Conservation (phyloP, 345 rosid genomes). For the Trapa incisa region DNA sequence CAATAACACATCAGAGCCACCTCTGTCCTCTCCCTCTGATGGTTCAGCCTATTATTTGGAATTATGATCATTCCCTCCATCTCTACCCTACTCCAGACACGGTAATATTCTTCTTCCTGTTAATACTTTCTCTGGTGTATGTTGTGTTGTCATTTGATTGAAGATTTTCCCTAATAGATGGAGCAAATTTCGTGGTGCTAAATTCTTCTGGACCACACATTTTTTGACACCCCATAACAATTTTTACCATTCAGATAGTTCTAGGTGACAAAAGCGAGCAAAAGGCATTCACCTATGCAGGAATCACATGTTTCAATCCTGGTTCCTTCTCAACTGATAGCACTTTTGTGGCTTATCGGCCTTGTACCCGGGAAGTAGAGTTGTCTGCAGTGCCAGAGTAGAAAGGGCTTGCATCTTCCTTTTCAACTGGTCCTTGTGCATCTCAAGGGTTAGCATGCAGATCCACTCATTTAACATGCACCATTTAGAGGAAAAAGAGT, state of each 20-base stretch:
- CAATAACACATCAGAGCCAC: conserved; percentile 95
- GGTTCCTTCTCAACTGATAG: conserved; percentile 68
- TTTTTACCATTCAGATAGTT: conserved; percentile 40
- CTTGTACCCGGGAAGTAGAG: conserved; percentile 76
- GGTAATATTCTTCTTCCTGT: conserved; percentile 27
- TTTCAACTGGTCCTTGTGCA: neutral
- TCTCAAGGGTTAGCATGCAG: neutral
- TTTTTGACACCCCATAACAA: neutral
- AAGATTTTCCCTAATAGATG: too few species aligned
- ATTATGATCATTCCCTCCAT: conserved; percentile 82
- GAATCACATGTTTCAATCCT: conserved; percentile 83
- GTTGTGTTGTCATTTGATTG: too few species aligned
- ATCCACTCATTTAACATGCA: neutral
- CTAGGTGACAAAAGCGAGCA: conserved; percentile 74
- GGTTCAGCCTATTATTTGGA: conserved; percentile 90
- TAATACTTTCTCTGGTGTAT: neutral
- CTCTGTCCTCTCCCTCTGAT: conserved; percentile 87
- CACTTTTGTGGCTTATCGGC: conserved; percentile 72
- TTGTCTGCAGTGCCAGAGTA: conserved; percentile 47
- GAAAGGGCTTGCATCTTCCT: neutral
- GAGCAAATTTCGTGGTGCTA: too few species aligned
- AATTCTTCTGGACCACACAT: too few species aligned
- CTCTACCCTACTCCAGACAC: conserved; percentile 85
- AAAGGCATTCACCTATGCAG: conserved; percentile 63
- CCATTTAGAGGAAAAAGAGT: neutral